phyloP scores from a whole-genome alignment of 352 stramenopile species.

The Albugo candida region DNA sequence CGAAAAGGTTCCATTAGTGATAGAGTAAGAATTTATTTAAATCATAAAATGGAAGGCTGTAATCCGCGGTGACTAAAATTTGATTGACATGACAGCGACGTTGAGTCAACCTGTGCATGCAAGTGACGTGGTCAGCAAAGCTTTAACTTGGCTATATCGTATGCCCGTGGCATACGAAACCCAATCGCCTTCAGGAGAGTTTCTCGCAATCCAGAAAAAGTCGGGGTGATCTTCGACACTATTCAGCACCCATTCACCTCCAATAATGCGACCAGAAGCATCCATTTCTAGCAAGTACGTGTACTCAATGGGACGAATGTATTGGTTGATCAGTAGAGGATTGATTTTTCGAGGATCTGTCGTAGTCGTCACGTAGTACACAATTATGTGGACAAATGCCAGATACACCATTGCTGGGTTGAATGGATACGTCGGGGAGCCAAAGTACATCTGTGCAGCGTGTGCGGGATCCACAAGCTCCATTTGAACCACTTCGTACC shows the following conservation, averaged over 20 bases:
- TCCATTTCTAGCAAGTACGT: conserved; percentile 26
- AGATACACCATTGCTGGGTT: conserved; percentile 21
- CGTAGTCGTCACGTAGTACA: conserved; percentile 29
- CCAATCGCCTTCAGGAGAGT: conserved; percentile 11
- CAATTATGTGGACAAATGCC: conserved; percentile 19
- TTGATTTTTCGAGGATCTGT: conserved; percentile 18
- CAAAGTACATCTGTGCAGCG: conserved; percentile 18
- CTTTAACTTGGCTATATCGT: background rate
- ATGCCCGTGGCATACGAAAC: conserved; percentile 7
- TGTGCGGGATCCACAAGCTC: conserved; percentile 15
- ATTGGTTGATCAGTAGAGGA: conserved; percentile 9
- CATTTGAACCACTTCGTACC: conserved; percentile 17
- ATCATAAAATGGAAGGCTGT: too few species aligned
- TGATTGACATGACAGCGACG: too few species aligned
- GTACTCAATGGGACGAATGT: conserved; percentile 16
- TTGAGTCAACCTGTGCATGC: background rate
- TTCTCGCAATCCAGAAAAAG: conserved; percentile 18
- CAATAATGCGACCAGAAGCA: conserved; percentile 14
- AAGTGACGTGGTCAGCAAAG: background rate
- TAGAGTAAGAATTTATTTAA: too few species aligned
- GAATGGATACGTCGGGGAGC: conserved; percentile 24
- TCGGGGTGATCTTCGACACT: conserved; percentile 18
- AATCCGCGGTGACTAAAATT: too few species aligned
- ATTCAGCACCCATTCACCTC: conserved; percentile 21
- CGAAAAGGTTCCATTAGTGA: too few species aligned